Base-by-base conservation (phyloP, 164 flowering plant species). In the Pachysandra terminalis region DNA sequence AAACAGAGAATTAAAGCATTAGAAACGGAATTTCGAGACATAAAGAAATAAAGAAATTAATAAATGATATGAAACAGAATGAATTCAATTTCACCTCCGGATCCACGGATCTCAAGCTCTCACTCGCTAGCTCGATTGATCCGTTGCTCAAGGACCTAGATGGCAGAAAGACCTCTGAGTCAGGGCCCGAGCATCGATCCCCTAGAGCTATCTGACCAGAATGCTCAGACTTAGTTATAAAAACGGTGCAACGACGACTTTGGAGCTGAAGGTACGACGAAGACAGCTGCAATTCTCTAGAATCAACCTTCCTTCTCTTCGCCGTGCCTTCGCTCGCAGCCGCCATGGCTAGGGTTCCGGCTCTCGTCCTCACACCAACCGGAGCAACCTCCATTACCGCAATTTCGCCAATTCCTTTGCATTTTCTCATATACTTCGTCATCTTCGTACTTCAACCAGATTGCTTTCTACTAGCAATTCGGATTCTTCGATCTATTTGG, bases 321-420 rank as follows among this genome's bases (percentile, higher is more conserved):
- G 37, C 32, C 21, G 32, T 26, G 22, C 45, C 59, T 12, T 35
- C 64, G 59, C 62, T 25, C 10, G 76, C 61, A 5, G 64, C 14
- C n/a, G 77, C 78, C 58, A 70, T 19, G 21, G 77, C 74, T 19
- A 60, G 63, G 35, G 80, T 71, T 71, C 77, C 57, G 26, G 79
- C 75, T 61, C 80, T 69, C 26, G 78, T 79, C 66, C 54, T 73
- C 41, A 61, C 82, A 0, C 80, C 79, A 4, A 66, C 71, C 41
- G 45, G 71, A 19, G 76, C 78, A 12, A 73, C 74, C 60, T 78
- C 84, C 83, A 75, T 69, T 54, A 75, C 79, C 16, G 75, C 70
- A 28, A 75, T 64, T 64, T 74, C 82, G 5, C 74, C 78, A 48
- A 65, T 64, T 26, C 63, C 71, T 58, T 75, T 63, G 22, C 79